Base-by-base conservation (phyloP, 805 yeast species). In the Diddensiella transvaalensis region DNA sequence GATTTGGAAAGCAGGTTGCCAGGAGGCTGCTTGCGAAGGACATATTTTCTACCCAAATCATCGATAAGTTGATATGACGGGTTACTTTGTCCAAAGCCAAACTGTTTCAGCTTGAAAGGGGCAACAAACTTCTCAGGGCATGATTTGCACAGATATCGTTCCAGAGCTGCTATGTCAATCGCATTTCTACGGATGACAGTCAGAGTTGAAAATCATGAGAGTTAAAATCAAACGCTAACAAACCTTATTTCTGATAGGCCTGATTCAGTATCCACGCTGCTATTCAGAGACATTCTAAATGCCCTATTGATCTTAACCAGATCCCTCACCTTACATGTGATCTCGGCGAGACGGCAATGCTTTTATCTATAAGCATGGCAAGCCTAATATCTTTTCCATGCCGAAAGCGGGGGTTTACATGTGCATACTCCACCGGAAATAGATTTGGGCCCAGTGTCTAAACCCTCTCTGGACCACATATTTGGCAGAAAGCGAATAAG, bases 41-140 rank as follows among this genome's bases (percentile, higher is more conserved):
- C 85, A 46, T 70, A 73, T 35, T 68, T 63, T 23, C 59, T 63
- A 0, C 71, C 70, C 3, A 51, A 51, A 1, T 68, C 58, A 53
- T 78, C 82, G 1, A 59, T 63, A 22, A 79, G 46, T 22, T 76
- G 70, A 57, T 79, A 80, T 0, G 84, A 79, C 10, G 85, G 86
- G 57, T 80, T 80, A 1, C 82, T 76, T 60, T 80, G 86, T 13
- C 86, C 86, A 60, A 75, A 78, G 22, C 71, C 71, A 64, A 80
- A 80, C 62, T 80, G 86, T 50, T 72, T 65, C 37, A 78, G 59
- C 0, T 52, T 54, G 10, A 64, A 62, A 1, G 76, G 78, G 3
- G 52, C 55, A n/a, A 23, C 52, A 54, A 44, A 64, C 51, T 43
- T 45, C 2, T 42, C 42, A 1, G 60, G 58, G 23, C 47, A 30